Base-by-base conservation (phyloP, 352 stramenopile species). In the Phytopythium delawarense region DNA sequence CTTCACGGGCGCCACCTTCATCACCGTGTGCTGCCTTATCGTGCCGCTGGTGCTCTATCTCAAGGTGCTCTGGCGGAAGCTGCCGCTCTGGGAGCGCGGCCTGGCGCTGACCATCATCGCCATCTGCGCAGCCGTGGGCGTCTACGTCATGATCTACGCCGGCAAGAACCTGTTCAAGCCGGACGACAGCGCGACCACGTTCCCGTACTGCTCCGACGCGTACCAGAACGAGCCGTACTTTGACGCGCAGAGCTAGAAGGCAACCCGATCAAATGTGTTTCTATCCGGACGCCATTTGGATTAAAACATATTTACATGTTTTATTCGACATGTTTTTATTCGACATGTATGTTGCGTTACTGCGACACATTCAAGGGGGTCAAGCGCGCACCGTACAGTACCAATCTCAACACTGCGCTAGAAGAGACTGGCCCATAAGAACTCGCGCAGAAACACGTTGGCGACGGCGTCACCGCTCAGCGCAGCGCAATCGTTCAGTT, bases 11-110 rank as follows among this genome's bases (percentile, higher is more conserved):
- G n/a, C n/a, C n/a, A n/a, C n/a, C n/a, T n/a, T n/a, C n/a, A n/a
- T n/a, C n/a, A n/a, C n/a, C n/a, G n/a, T n/a, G n/a, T n/a, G n/a
- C n/a, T n/a, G n/a, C n/a, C n/a, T n/a, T n/a, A n/a, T n/a, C n/a
- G n/a, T n/a, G n/a, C n/a, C n/a, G n/a, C n/a, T n/a, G 50, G 40
- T 70, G 16, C 69, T 81, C 51, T 81, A 81, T 61, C 61, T 81
- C 54, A 76, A 77, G 59, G 59, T 66, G 12, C 65, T 78, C 55
- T 76, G 71, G 67, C 63, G 40, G n/a, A 63, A 66, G 16, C 57
- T 80, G 46, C 64, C 70, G 25, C 18, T 78, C 45, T 76, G 76
- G 49, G 72, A 80, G 44, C 66, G 70, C 9, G 56, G 67, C 1
- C 50, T 64, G 32, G 67, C 67, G 23, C 48, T 69, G 20, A 39